These are phyloP conservation scores for Annulohypoxylon truncatum DNA, from an alignment of 2,329 filamentous ascomycete species.

Conservation along the genomic window DNA sequence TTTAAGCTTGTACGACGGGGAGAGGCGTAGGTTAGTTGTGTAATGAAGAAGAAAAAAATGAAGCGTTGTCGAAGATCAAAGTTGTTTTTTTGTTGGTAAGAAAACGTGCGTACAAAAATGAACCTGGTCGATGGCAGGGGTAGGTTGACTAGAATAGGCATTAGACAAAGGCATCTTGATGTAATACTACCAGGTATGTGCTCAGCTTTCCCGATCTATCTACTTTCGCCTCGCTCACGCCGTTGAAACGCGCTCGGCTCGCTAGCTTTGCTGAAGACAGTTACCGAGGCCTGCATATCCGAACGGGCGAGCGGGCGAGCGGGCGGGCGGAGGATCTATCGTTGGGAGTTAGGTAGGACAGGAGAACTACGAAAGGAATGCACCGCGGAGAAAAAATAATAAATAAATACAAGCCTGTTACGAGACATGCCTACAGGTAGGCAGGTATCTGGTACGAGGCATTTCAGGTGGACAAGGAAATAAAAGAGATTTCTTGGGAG, in stretches of 20 bases:
- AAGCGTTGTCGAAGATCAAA: not conserved
- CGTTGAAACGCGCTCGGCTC: slow-evolving; percentile 2
- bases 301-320: slow-evolving; percentile 9
- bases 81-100: not conserved
- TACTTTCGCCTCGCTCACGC: slow-evolving; percentile 8
- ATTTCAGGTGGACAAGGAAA: not conserved
- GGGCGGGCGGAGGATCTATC: not conserved
- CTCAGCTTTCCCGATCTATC: slow-evolving; percentile 9
- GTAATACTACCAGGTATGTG: not conserved
- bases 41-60: too few species aligned
- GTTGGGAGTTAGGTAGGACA: slow-evolving; percentile 24
- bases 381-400: not conserved
- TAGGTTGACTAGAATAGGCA: slow-evolving; percentile 1
- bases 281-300: slow-evolving; percentile 27
- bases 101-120: not conserved
- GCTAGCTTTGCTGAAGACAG: slow-evolving; percentile 19
- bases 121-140: slow-evolving; percentile 1
- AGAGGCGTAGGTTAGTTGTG: not conserved
- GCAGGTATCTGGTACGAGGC: not conserved
- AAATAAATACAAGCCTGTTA: slow-evolving; percentile 7
- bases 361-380: not conserved
- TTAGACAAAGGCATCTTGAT: not conserved
- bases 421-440: too few species aligned
- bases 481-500: not conserved
- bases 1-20: slow-evolving; percentile 21